A percentile compares a stretch with the other conserved stretches of the same genome.
These are phyloP conservation scores for Prunus mongolica DNA, from an alignment of 306 rosid genomes.

Conservation along the genomic window DNA sequence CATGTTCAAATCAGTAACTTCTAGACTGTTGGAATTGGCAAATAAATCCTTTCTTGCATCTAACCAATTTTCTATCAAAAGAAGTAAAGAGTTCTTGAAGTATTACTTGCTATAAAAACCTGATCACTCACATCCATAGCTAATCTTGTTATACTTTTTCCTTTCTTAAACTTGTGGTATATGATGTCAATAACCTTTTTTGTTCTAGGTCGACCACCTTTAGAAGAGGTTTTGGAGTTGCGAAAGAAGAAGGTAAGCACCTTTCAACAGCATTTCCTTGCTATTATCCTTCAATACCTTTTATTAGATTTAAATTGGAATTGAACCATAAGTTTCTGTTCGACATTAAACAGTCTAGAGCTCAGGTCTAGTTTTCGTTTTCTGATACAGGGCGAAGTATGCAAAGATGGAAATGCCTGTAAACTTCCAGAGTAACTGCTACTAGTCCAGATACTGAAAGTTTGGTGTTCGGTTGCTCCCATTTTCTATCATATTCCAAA, in stretches of 20 bases:
- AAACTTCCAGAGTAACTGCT: constrained; percentile 20
- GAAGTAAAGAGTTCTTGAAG: no score
- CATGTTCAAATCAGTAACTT: no score
- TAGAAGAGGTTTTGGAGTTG: constrained; percentile 64
- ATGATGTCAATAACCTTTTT: constrained; percentile 1
- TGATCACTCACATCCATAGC: no score
- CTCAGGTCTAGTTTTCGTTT: constrained; percentile 5
- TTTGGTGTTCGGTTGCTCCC: not conserved
- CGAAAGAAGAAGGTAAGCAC: constrained; percentile 65
- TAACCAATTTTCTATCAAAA: no score
- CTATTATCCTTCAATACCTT: not conserved
- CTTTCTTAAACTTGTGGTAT: not conserved
- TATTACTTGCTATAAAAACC: no score
- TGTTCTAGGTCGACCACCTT: constrained; percentile 71
- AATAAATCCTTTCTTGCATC: no score
- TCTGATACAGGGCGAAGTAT: constrained; percentile 54
- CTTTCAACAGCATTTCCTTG: not conserved
- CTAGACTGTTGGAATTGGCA: no score
- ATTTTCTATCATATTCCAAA: not conserved
- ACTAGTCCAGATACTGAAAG: not conserved
- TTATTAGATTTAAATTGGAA: not conserved
- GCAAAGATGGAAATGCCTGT: constrained; percentile 61
- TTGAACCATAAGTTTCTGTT: not conserved
- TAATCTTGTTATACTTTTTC: no score
- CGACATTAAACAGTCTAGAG: not conserved